These are phyloP conservation scores for Aspergillus wentii DNA, from an alignment of 495 filamentous ascomycete species.

Conservation along the genomic window DNA sequence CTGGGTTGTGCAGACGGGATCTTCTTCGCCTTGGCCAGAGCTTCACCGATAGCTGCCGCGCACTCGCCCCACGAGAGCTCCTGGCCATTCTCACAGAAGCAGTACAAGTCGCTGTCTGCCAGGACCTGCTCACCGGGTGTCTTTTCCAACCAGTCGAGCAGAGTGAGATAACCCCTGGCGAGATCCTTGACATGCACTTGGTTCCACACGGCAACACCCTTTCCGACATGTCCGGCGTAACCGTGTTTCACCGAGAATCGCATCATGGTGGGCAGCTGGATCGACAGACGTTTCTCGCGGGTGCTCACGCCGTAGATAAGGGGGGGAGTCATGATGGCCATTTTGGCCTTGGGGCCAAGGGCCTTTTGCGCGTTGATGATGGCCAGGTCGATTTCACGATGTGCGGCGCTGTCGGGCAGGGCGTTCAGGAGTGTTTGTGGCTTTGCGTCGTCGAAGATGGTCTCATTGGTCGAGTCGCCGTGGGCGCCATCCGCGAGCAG, in stretches of 20 bases:
- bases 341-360: conserved; percentile 26
- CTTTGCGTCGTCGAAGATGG: conserved; percentile 27
- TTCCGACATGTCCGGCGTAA: conserved; percentile 19
- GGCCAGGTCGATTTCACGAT: conserved; percentile 34
- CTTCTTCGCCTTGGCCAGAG: conserved; percentile 13
- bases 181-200: conserved; percentile 26
- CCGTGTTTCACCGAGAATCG: conserved; percentile 33
- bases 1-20: conserved; percentile 17
- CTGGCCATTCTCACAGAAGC: conserved; percentile 32
- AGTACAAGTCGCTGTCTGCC: conserved; percentile 30
- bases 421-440: conserved; percentile 25
- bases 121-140: conserved; percentile 8
- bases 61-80: conserved; percentile 23
- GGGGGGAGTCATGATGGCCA: conserved; percentile 31
- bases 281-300: conserved; percentile 19
- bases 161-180: conserved; percentile 19
- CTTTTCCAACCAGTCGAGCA: conserved; percentile 28
- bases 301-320: conserved; percentile 28
- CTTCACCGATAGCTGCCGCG: conserved; percentile 19
- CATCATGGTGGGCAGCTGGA: conserved; percentile 24
- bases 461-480: conserved; percentile 18
- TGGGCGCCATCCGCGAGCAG: conserved; percentile 14
- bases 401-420: conserved; percentile 28
- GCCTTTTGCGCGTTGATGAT: conserved; percentile 26
- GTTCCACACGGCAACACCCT: conserved; percentile 21